Evolutionary conservation across 192 early-diverging fungal genomes (phyloP).

Genomic region (Rhizophagus prolifer): DNA sequence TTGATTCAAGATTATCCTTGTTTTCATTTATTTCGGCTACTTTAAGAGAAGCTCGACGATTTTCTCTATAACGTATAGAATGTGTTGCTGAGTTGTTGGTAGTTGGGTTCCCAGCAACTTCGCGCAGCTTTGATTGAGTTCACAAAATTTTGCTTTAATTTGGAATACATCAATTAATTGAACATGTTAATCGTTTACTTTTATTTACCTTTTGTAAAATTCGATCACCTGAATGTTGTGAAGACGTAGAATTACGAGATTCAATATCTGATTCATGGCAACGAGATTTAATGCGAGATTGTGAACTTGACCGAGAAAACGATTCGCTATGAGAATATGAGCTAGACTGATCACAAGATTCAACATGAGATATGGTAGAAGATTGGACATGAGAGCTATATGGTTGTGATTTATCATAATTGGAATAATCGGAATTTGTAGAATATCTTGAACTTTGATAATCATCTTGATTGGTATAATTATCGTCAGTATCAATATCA

Average conservation of each 20-base stretch:
- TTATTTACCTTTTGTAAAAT: background rate
- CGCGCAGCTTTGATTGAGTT: background rate
- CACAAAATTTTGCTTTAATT: background rate
- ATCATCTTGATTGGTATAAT: background rate
- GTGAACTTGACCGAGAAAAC: no score
- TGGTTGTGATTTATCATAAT: no score
- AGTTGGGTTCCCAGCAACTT: background rate
- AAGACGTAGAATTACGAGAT: background rate
- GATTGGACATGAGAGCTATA: no score
- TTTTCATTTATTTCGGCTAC: background rate
- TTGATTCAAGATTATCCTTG: background rate
- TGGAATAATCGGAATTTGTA: no score
- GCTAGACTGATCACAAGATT: no score
- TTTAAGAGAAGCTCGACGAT: background rate
- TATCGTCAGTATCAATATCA: background rate
- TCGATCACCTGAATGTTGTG: no score
- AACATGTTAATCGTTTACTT: background rate
- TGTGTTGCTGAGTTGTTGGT: background rate
- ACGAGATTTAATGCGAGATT: no score
- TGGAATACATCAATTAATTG: background rate
- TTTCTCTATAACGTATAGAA: background rate
- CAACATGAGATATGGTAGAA: no score
- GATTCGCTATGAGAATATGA: no score
- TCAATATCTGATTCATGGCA: background rate
- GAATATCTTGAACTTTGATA: no score